Percentiles rank a stretch among this genome's conserved stretches.
Evolutionary conservation across 2,329 filamentous ascomycete species (phyloP).

Genomic region (Fusarium sp.): DNA sequence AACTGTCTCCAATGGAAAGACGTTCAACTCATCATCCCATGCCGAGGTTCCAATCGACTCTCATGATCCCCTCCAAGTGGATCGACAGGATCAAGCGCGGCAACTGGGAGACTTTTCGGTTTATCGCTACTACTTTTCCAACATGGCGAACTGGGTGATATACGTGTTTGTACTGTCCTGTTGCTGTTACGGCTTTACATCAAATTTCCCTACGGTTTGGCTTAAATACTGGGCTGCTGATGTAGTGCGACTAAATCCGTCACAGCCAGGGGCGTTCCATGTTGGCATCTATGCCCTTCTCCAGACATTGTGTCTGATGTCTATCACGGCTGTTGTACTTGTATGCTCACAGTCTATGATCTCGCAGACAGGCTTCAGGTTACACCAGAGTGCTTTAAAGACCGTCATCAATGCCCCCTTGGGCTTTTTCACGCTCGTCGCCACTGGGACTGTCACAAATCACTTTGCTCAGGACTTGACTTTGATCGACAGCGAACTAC

Average conservation of each 20-base stretch:
- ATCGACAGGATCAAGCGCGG: conserved; percentile 1
- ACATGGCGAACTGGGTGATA: conserved; percentile 6
- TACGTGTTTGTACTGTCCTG: not conserved
- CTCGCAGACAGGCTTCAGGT: conserved; percentile 6
- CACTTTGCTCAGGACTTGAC: conserved; percentile 51
- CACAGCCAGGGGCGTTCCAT: conserved; percentile 6
- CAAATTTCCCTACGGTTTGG: conserved; percentile 27
- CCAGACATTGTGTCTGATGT: conserved; percentile 2
- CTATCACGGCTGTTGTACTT: conserved; percentile 5
- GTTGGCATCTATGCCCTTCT: conserved; percentile 23
- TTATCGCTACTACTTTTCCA: conserved; percentile 16
- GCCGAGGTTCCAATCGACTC: not conserved
- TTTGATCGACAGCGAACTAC: conserved; percentile 50
- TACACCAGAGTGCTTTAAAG: conserved; percentile 8
- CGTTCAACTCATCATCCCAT: not conserved
- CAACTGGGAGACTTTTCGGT: conserved; percentile 10
- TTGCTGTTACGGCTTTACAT: conserved; percentile 4
- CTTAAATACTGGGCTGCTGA: conserved; percentile 35
- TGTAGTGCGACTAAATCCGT: not conserved
- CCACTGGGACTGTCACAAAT: conserved; percentile 49
- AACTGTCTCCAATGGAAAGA: not conserved
- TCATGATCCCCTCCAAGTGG: not conserved
- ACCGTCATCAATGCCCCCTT: conserved; percentile 39
- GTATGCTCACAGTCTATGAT: conserved; percentile 8
- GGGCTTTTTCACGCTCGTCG: conserved; percentile 46